A percentile compares a stretch with the other conserved stretches of the same genome.
These are phyloP conservation scores for Neurospora sp. DNA, from an alignment of 495 filamentous ascomycete genomes.

Conservation along the genomic window DNA sequence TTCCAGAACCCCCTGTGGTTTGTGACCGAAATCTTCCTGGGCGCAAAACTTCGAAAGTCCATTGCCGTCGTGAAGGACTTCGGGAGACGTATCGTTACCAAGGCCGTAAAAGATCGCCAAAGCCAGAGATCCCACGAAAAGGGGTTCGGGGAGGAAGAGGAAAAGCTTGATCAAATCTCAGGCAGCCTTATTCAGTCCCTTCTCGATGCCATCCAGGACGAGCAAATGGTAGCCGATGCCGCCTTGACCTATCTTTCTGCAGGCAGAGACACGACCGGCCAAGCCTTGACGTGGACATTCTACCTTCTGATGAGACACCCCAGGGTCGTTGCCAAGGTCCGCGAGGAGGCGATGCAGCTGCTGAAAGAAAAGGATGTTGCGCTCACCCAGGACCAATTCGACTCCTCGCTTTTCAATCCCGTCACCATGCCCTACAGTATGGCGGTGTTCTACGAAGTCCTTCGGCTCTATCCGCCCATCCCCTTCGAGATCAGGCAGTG, in stretches of 20 bases:
- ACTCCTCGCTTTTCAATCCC: slow-evolving; percentile 32
- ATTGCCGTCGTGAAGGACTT: slow-evolving; percentile 39
- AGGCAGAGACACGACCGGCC: slow-evolving; percentile 50
- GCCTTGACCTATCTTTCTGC: slow-evolving; percentile 53
- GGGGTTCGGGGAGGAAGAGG: slow-evolving; percentile 3
- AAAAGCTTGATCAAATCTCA: slow-evolving; percentile 33
- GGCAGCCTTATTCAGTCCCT: slow-evolving; percentile 47
- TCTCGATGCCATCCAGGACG: slow-evolving; percentile 40
- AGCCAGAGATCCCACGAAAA: background rate
- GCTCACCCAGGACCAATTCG: slow-evolving; percentile 7
- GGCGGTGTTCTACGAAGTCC: slow-evolving; percentile 46
- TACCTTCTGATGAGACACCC: slow-evolving; percentile 45
- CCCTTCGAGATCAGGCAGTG: slow-evolving; percentile 52
- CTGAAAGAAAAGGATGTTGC: slow-evolving; percentile 6
- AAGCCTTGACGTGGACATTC: slow-evolving; percentile 50
- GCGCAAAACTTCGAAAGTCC: slow-evolving; percentile 33
- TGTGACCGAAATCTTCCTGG: slow-evolving; percentile 42
- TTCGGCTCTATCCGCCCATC: slow-evolving; percentile 49
- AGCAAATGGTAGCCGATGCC: slow-evolving; percentile 44
- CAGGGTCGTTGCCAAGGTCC: slow-evolving; percentile 24
- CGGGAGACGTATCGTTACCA: slow-evolving; percentile 40
- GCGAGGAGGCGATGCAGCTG: slow-evolving; percentile 28
- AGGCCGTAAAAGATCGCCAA: slow-evolving; percentile 26
- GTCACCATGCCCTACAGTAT: slow-evolving; percentile 40
- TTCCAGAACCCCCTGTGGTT: slow-evolving; percentile 54